These are phyloP conservation scores for Echinosophora koreensis DNA, from an alignment of 306 rosid genomes.

Conservation along the genomic window DNA sequence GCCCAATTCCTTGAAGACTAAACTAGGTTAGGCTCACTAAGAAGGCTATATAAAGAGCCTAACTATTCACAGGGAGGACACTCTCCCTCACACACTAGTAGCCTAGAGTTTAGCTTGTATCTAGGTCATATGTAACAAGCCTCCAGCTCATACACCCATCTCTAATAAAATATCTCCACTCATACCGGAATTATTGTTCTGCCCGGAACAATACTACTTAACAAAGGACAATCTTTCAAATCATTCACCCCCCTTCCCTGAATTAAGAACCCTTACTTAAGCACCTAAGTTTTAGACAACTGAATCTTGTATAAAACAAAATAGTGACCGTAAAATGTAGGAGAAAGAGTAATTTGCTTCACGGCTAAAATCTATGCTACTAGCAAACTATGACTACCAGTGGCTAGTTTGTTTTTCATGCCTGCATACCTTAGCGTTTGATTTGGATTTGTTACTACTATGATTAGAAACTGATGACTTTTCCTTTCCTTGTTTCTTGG, in stretches of 20 bases:
- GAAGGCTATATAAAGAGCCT: no score
- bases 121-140: no score
- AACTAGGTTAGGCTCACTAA: no score
- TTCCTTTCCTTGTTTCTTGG: conserved; percentile 79
- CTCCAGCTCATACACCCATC: no score
- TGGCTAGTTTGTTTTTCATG: conserved; percentile 3
- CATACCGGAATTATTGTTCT: no score
- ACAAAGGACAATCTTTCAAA: not conserved
- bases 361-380: not conserved
- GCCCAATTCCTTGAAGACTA: no score
- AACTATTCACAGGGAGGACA: no score
- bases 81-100: no score
- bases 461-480: conserved; percentile 76
- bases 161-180: no score
- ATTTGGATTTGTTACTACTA: conserved; percentile 73
- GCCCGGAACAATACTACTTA: no score
- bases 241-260: not conserved
- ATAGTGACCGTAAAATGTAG: no score
- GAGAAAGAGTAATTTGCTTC: not conserved
- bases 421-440: conserved; percentile 67
- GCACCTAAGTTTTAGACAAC: not conserved
- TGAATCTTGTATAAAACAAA: not conserved
- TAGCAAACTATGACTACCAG: not conserved
- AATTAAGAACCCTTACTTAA: not conserved
- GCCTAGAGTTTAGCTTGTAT: no score